Evolutionary conservation across 2,329 filamentous ascomycete genomes (phyloP).

Genomic region (Cladosporium sp.): DNA sequence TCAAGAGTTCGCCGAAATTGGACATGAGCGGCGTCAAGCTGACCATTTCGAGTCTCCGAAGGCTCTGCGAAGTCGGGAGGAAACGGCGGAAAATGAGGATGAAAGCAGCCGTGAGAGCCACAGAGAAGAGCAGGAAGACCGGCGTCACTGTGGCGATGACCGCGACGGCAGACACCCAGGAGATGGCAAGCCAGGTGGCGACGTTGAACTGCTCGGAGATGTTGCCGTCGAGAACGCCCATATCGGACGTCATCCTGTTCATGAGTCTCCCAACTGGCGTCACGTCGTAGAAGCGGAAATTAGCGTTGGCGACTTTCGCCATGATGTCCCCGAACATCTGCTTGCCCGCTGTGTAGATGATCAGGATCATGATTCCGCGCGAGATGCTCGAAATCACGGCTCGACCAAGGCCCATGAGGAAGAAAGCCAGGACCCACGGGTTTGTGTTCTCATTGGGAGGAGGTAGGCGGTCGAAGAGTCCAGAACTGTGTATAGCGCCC

Average conservation of each 20-base stretch:
- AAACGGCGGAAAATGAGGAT: slow-evolving; percentile 74
- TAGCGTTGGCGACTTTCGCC: slow-evolving; percentile 71
- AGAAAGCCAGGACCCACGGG: slow-evolving; percentile 74
- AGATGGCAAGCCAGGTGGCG: slow-evolving; percentile 69
- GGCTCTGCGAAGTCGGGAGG: slow-evolving; percentile 77
- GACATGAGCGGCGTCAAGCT: slow-evolving; percentile 86
- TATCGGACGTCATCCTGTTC: slow-evolving; percentile 89
- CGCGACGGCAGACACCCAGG: slow-evolving; percentile 69
- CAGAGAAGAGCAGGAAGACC: slow-evolving; percentile 70
- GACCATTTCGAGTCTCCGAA: slow-evolving; percentile 84
- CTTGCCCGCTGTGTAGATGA: slow-evolving; percentile 76
- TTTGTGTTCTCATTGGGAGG: slow-evolving; percentile 65
- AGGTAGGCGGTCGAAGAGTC: slow-evolving; percentile 58
- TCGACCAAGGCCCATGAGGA: slow-evolving; percentile 63
- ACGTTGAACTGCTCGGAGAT: slow-evolving; percentile 72
- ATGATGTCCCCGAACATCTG: slow-evolving; percentile 73
- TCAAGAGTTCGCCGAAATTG: slow-evolving; percentile 85
- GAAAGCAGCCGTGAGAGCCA: slow-evolving; percentile 67
- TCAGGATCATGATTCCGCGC: slow-evolving; percentile 69
- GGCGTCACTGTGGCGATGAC: slow-evolving; percentile 82
- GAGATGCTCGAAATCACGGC: slow-evolving; percentile 61
- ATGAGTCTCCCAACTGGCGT: slow-evolving; percentile 87
- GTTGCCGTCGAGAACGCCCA: slow-evolving; percentile 85
- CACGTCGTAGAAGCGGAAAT: slow-evolving; percentile 87
- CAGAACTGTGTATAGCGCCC: slow-evolving; percentile 16